These are phyloP conservation scores for Spergularia marina DNA, from an alignment of 148 eudicot species.

Conservation along the genomic window DNA sequence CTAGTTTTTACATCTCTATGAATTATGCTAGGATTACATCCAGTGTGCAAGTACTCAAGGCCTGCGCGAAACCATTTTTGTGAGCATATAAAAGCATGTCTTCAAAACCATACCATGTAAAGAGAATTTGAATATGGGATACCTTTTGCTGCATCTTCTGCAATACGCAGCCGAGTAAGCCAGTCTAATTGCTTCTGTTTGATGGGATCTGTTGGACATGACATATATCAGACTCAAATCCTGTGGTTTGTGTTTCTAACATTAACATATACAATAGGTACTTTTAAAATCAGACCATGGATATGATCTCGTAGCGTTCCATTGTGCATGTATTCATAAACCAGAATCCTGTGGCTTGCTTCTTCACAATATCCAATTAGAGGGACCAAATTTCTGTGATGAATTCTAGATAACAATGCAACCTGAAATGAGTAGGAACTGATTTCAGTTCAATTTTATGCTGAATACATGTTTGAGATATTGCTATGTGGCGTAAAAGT, in stretches of 20 bases:
- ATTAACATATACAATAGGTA: background rate
- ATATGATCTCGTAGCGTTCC: constrained; percentile 89
- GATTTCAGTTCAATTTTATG: background rate
- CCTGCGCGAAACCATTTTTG: constrained; percentile 42
- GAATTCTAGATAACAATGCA: constrained; percentile 83
- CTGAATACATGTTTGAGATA: background rate
- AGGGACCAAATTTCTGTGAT: constrained; percentile 94
- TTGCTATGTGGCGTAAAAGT: background rate
- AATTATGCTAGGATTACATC: constrained; percentile 93
- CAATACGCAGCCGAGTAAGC: constrained; percentile 81
- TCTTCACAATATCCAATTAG: constrained; percentile 95
- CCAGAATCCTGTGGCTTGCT: constrained; percentile 79
- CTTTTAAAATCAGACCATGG: constrained; percentile 46
- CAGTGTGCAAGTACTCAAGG: constrained; percentile 92
- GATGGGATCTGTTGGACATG: constrained; percentile 45
- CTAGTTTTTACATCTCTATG: constrained; percentile 98
- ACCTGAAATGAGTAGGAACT: constrained; percentile 47
- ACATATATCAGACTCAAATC: constrained; percentile 5
- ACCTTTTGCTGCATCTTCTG: constrained; percentile 99
- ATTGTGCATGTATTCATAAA: constrained; percentile 94
- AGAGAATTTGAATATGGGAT: constrained; percentile 12
- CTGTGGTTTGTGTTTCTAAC: background rate
- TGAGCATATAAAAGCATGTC: background rate
- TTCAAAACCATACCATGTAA: background rate
- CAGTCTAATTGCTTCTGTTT: constrained; percentile 68